phyloP scores from a whole-genome alignment of 257 asterid species.

The Gynochthodes officinalis region DNA sequence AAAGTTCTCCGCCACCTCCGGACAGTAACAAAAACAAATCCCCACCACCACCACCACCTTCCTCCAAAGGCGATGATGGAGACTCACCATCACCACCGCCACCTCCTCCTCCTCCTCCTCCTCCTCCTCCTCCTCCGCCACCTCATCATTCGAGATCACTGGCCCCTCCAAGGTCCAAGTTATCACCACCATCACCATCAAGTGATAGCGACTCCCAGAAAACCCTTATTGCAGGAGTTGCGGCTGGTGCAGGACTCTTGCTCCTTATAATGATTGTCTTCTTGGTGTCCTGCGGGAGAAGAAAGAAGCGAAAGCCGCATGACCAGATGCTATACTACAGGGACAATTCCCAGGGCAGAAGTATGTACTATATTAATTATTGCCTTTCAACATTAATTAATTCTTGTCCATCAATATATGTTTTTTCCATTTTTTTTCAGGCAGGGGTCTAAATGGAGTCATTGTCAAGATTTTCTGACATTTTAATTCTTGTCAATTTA shows the following conservation, averaged over 20 bases:
- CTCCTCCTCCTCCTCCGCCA: slow-evolving; percentile 17
- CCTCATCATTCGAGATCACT: slow-evolving; percentile 8
- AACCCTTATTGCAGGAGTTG: slow-evolving; percentile 53
- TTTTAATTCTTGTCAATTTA: too few species aligned
- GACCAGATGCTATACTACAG: slow-evolving; percentile 54
- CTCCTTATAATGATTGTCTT: slow-evolving; percentile 40
- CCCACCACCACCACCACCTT: slow-evolving; percentile 13
- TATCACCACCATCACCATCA: slow-evolving; percentile 18
- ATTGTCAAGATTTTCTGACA: too few species aligned
- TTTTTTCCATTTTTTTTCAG: too few species aligned
- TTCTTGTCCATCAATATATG: too few species aligned
- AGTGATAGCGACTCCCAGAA: slow-evolving; percentile 14
- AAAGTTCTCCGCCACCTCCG: slow-evolving; percentile 15
- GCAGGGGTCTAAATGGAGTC: too few species aligned
- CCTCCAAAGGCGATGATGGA: not conserved
- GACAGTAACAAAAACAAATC: slow-evolving; percentile 6
- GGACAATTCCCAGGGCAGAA: slow-evolving; percentile 42
- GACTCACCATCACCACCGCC: slow-evolving; percentile 27
- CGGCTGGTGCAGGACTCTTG: slow-evolving; percentile 53
- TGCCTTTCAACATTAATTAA: not conserved
- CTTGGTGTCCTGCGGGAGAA: slow-evolving; percentile 36
- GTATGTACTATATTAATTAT: slow-evolving; percentile 30
- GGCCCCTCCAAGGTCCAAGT: slow-evolving; percentile 17
- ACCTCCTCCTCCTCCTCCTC: slow-evolving; percentile 27
- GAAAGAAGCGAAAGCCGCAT: slow-evolving; percentile 48